Percentiles rank a stretch among this genome's conserved stretches.
These are phyloP conservation scores for Quaeritorhiza haematococci DNA, from an alignment of 371 early-diverging fungal species.

Conservation along the genomic window DNA sequence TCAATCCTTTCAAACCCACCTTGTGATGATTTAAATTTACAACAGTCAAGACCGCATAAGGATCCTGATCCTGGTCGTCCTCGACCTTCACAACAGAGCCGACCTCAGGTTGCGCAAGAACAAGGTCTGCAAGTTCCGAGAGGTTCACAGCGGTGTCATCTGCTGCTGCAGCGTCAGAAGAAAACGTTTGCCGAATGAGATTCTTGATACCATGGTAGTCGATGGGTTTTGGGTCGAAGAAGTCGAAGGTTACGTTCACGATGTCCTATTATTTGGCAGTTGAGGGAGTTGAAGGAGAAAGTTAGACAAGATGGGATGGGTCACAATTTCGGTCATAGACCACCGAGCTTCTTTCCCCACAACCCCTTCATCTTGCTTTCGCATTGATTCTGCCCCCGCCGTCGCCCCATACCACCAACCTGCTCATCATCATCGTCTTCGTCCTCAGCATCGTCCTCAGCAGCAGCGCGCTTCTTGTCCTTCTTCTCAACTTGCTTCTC, in stretches of 20 bases:
- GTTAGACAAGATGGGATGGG: neutral
- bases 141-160: slow-evolving; percentile 26
- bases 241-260: slow-evolving; percentile 93
- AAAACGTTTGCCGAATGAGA: slow-evolving; percentile 71
- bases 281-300: too few relatives aligned
- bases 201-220: slow-evolving; percentile 93
- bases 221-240: slow-evolving; percentile 77
- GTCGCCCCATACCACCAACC: neutral
- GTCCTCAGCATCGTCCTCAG: slow-evolving; percentile 11
- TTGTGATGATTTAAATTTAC: slow-evolving; percentile 65
- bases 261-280: slow-evolving; percentile 53
- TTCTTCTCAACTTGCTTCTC: too few relatives aligned
- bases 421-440: neutral
- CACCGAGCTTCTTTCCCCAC: neutral
- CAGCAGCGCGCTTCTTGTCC: slow-evolving; percentile 6
- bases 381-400: too few relatives aligned
- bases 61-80: slow-evolving; percentile 68
- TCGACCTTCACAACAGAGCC: slow-evolving; percentile 85
- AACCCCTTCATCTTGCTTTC: too few relatives aligned
- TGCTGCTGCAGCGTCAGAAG: slow-evolving; percentile 71
- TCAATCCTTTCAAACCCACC: slow-evolving; percentile 33
- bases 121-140: slow-evolving; percentile 76
- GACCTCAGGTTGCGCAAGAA: slow-evolving; percentile 73
- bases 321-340: neutral
- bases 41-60: slow-evolving; percentile 82